A percentile compares a stretch with the other conserved stretches of the same genome.
phyloP scores from a whole-genome alignment of 2,329 filamentous ascomycete species.

The Sporothrix mexicana region DNA sequence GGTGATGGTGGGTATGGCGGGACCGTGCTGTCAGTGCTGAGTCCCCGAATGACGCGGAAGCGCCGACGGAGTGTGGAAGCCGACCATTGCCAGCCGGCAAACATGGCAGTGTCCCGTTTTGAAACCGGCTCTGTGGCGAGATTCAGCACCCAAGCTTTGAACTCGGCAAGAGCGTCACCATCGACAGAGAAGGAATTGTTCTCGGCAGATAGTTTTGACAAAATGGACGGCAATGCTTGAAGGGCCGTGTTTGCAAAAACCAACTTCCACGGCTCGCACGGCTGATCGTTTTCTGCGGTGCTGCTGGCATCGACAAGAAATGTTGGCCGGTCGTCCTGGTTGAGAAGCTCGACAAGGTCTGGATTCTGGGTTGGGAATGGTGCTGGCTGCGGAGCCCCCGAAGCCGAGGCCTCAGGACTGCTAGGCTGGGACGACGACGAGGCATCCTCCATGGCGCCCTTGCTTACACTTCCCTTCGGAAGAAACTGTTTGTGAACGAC shows the following conservation, averaged over 20 bases:
- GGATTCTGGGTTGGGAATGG: conserved; percentile 66
- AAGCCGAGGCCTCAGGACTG: conserved; percentile 7
- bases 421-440: conserved; percentile 7
- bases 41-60: conserved; percentile 71
- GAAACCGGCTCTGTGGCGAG: conserved; percentile 42
- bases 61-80: conserved; percentile 71
- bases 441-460: neutral
- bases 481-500: conserved; percentile 61
- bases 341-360: conserved; percentile 73
- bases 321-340: conserved; percentile 76
- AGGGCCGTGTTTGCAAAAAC: conserved; percentile 73
- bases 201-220: conserved; percentile 52
- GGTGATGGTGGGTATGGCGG: conserved; percentile 47
- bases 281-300: conserved; percentile 61
- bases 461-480: conserved; percentile 58
- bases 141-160: conserved; percentile 72
- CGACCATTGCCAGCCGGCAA: conserved; percentile 72
- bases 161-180: conserved; percentile 61
- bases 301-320: conserved; percentile 72
- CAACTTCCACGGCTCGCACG: conserved; percentile 61
- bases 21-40: conserved; percentile 25
- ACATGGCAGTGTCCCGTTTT: conserved; percentile 45
- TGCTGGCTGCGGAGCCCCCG: conserved; percentile 42
- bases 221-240: conserved; percentile 60
- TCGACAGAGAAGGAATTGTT: conserved; percentile 36